phyloP scores from a whole-genome alignment of 768 basidiomycete species.

The Tephrocybe sp. region DNA sequence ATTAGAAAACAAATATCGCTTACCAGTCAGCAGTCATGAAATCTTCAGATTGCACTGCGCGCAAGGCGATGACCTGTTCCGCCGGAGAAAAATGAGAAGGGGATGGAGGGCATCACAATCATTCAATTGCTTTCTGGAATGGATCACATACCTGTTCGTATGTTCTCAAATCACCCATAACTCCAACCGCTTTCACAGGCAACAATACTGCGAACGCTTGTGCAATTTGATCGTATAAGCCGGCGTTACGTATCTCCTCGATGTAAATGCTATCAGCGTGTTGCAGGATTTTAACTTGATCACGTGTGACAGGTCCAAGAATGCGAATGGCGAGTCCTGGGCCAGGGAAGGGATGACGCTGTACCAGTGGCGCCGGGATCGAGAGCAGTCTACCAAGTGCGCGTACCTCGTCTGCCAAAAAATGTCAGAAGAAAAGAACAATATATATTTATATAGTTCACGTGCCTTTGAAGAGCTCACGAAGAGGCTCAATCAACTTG shows the following conservation, averaged over 20 bases:
- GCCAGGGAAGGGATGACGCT: constrained; percentile 97
- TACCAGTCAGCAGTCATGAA: constrained; percentile 99
- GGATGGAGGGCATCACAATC: constrained; percentile 1
- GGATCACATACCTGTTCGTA: constrained; percentile 75
- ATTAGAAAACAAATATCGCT: constrained; percentile 19
- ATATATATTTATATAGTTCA: constrained; percentile 3
- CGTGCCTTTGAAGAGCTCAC: constrained; percentile 97
- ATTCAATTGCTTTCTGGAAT: neutral
- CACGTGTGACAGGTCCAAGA: constrained; percentile 89
- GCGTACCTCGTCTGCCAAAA: constrained; percentile 87
- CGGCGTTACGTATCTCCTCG: constrained; percentile 93
- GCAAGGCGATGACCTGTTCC: constrained; percentile 79
- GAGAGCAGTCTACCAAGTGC: constrained; percentile 85
- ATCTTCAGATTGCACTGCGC: constrained; percentile 97
- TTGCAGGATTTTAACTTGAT: constrained; percentile 89
- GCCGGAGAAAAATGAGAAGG: constrained; percentile 7
- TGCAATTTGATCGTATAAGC: constrained; percentile 87
- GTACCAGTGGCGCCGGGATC: constrained; percentile 91
- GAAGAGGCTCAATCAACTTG: constrained; percentile 95
- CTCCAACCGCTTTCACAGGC: constrained; percentile 97
- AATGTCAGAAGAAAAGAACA: constrained; percentile 7
- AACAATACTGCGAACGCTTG: constrained; percentile 94
- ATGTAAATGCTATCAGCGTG: constrained; percentile 95
- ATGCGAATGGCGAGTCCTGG: constrained; percentile 98
- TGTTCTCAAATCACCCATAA: constrained; percentile 95